Evolutionary conservation across 768 basidiomycete species (phyloP).

Genomic region (Serendipita sp.): DNA sequence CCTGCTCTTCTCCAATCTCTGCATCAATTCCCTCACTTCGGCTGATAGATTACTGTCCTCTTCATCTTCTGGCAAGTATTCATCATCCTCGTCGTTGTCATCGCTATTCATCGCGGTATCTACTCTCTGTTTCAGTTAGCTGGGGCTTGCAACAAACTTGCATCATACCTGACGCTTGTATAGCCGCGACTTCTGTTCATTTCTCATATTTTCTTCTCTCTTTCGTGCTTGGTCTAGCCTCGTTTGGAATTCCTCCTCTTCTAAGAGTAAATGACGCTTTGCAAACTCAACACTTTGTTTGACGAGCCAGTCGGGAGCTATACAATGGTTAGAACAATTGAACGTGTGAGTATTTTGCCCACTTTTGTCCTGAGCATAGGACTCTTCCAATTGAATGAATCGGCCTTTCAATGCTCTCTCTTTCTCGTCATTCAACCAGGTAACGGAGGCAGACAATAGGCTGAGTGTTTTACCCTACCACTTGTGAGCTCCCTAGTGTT

Average conservation of each 20-base stretch:
- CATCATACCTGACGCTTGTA: conserved; percentile 23
- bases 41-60: conserved; percentile 50
- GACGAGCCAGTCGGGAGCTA: conserved; percentile 58
- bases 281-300: conserved; percentile 51
- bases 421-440: conserved; percentile 59
- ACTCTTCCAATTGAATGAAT: conserved; percentile 23
- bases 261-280: conserved; percentile 48
- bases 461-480: conserved; percentile 73
- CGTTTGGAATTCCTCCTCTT: conserved; percentile 48
- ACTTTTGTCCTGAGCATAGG: conserved; percentile 8
- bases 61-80: conserved; percentile 54
- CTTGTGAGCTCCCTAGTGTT: neutral
- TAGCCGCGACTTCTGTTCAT: conserved; percentile 29
- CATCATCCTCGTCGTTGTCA: conserved; percentile 31
- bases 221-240: conserved; percentile 43
- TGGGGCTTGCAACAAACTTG: neutral
- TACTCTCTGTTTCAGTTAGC: neutral
- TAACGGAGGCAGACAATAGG: conserved; percentile 56
- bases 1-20: conserved; percentile 34
- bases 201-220: conserved; percentile 41
- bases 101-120: conserved; percentile 11
- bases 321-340: neutral
- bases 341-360: neutral
- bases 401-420: conserved; percentile 53
- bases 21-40: conserved; percentile 64